Conservation (phyloP, 2,329 filamentous ascomycete genomes). For the Diaporthe australafricana region DNA sequence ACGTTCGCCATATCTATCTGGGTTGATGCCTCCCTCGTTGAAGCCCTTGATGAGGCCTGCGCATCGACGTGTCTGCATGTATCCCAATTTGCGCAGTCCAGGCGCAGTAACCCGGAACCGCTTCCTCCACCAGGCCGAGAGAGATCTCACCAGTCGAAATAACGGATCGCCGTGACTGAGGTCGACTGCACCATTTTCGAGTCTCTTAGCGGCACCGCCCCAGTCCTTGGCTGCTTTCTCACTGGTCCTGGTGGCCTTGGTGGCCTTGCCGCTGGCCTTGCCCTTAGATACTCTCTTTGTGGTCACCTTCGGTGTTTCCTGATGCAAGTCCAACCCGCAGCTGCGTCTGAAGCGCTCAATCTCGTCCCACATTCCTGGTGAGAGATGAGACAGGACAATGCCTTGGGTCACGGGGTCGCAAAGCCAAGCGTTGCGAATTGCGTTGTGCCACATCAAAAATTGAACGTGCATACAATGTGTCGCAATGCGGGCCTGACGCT, state of each 20-base stretch:
- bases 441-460: conserved; percentile 89
- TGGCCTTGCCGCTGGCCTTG: conserved; percentile 51
- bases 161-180: conserved; percentile 87
- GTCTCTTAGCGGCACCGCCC: conserved; percentile 74
- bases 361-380: conserved; percentile 76
- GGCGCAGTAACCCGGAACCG: conserved; percentile 82
- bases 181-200: conserved; percentile 79
- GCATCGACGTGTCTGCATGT: conserved; percentile 81
- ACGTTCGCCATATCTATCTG: conserved; percentile 79
- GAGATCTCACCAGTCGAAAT: conserved; percentile 77
- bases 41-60: conserved; percentile 80
- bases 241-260: conserved; percentile 48
- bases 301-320: conserved; percentile 50
- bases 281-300: conserved; percentile 38
- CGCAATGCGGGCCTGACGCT: conserved; percentile 79
- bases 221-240: conserved; percentile 70
- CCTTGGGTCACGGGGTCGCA: conserved; percentile 82
- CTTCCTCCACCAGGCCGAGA: conserved; percentile 91
- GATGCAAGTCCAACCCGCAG: conserved; percentile 66
- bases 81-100: conserved; percentile 88
- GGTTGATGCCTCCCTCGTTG: conserved; percentile 70
- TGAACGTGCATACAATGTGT: conserved; percentile 93
- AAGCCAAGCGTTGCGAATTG: conserved; percentile 85
- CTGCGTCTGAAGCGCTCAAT: conserved; percentile 78
- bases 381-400: conserved; percentile 79